A percentile compares a stretch with the other conserved stretches of the same genome.
These are phyloP conservation scores for Acacia pycnantha DNA, from an alignment of 331 rosid genomes.

Conservation along the genomic window DNA sequence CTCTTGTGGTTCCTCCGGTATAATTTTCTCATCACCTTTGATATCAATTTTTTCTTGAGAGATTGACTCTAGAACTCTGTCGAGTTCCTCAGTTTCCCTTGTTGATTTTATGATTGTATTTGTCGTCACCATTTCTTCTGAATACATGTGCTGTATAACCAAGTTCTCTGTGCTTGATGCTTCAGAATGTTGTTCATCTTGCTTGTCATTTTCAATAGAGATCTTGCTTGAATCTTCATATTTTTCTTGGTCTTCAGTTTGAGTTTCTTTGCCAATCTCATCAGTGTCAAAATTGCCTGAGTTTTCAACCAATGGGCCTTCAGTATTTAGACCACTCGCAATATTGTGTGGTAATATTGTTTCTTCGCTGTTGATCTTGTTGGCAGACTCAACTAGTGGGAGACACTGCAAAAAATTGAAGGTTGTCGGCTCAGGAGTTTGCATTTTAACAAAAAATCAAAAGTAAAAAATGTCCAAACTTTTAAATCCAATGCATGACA, in stretches of 20 bases:
- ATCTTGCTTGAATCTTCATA: slow-evolving; percentile 9
- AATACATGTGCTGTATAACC: neutral
- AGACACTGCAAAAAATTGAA: slow-evolving; percentile 30
- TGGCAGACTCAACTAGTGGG: slow-evolving; percentile 13
- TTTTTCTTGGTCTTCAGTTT: slow-evolving; percentile 15
- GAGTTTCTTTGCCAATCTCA: slow-evolving; percentile 1
- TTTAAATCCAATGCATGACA: slow-evolving; percentile 1
- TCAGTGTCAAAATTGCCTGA: slow-evolving; percentile 1
- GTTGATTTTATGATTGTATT: slow-evolving; percentile 28
- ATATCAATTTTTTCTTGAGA: neutral
- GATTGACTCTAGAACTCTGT: neutral
- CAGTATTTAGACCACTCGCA: slow-evolving; percentile 14
- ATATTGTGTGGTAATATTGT: neutral
- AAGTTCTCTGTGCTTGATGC: neutral
- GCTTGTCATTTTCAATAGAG: neutral
- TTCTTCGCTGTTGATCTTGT: slow-evolving; percentile 22
- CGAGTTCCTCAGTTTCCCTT: slow-evolving; percentile 5
- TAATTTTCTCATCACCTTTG: neutral
- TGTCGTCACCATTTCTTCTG: slow-evolving; percentile 18
- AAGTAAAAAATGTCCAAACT: slow-evolving; percentile 2
- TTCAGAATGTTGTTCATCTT: slow-evolving; percentile 13
- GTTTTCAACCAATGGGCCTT: slow-evolving; percentile 21
- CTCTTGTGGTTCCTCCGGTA: neutral
- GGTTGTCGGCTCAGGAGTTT: neutral
- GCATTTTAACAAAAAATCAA: neutral